Base-by-base conservation (phyloP, 1,139 yeast species). In the Taphrina pruni region DNA sequence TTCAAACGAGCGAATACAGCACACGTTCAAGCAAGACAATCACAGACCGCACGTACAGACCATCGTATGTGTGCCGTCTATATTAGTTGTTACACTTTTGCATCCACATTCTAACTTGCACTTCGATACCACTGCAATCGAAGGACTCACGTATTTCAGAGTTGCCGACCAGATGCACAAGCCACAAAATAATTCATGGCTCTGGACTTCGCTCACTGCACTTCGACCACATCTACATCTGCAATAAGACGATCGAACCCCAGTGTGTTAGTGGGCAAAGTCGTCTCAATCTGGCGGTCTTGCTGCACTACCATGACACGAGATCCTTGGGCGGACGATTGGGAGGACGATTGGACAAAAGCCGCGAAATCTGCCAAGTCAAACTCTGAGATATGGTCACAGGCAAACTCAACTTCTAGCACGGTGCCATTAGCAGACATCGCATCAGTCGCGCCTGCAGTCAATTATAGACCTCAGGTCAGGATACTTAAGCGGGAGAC, bases 301-400 rank as follows among this genome's bases (percentile, higher is more conserved):
- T 26, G 32, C 32, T 26, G 32, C 32, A 26, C 32, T 26, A 26
- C 32, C 32, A 58, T 58, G 62, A 45, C 43, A 14, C 54, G 67
- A 12, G 67, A 64, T 64, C 67, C 67, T n/a, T 64, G 67, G 67
- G 51, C 67, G 20, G 67, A 64, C 17, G 60, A 57, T 21, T 36
- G 60, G 61, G 60, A 64, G 36, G 67, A 64, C 39, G 67, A 64
- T 61, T 64, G 67, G 67, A 50, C 67, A 5, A 48, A 38, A 12
- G 54, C 67, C 14, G 67, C 67, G 8, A 54, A 55, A 17, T 12
- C 26, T 12, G n/a, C 41, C 4, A 36, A 43, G 32, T 20, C 67
- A 6, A 48, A 51, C 21, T 46, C 67, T 11, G 67, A 64, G 32
- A 35, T 54, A 12, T 64, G 67, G 67, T 32, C 50, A 20, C 60